These are phyloP conservation scores for Cyberlindnera maritima DNA, from an alignment of 805 yeast genomes.

Conservation along the genomic window DNA sequence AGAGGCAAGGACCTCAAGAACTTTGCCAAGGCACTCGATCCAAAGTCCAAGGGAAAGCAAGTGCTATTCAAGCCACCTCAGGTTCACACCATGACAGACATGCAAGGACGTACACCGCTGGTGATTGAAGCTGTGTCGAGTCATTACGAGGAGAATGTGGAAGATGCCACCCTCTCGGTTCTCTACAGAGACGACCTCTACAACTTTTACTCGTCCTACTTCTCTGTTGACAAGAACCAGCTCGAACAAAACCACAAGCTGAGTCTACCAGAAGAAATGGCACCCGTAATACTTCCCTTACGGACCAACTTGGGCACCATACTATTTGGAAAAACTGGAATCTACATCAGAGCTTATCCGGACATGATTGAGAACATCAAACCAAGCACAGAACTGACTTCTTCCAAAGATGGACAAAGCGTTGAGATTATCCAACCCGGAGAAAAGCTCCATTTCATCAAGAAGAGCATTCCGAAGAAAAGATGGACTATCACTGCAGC, in stretches of 20 bases:
- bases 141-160: slow-evolving; percentile 10
- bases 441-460: slow-evolving; percentile 2
- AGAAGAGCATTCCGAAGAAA: slow-evolving; percentile 3
- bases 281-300: slow-evolving; percentile 10
- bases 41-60: slow-evolving; percentile 2
- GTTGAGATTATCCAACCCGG: slow-evolving; percentile 2
- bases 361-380: neutral
- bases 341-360: slow-evolving; percentile 12
- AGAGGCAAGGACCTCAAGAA: slow-evolving; percentile 15
- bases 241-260: slow-evolving; percentile 5
- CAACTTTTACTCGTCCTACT: slow-evolving; percentile 16
- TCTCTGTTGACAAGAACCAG: neutral
- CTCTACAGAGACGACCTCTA: slow-evolving; percentile 19
- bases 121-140: slow-evolving; percentile 12
- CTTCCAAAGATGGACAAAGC: slow-evolving; percentile 2
- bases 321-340: slow-evolving; percentile 16
- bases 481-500: slow-evolving; percentile 14
- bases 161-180: slow-evolving; percentile 12
- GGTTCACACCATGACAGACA: slow-evolving; percentile 14
- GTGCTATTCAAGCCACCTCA: slow-evolving; percentile 15
- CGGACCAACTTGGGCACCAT: slow-evolving; percentile 10
- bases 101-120: slow-evolving; percentile 21
- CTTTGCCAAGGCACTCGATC: slow-evolving; percentile 15
- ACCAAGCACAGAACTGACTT: neutral
- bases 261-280: slow-evolving; percentile 13